Evolutionary conservation across 768 basidiomycete species (phyloP).

Genomic region (Naganishia randhawae): DNA sequence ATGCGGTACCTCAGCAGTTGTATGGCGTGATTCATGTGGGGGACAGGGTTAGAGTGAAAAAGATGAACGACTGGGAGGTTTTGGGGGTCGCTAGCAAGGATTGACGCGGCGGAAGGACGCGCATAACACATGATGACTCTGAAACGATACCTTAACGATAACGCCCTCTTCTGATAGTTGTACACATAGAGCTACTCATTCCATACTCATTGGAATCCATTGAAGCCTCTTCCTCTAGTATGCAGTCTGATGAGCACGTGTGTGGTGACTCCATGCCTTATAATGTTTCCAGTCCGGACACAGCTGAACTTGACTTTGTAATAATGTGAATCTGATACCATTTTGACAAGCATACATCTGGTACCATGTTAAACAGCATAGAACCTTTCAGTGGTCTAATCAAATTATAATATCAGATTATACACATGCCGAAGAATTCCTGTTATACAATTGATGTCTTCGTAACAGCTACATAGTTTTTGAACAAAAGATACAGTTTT

Average conservation of each 20-base stretch:
- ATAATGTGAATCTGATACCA: too few relatives aligned
- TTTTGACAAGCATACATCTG: too few relatives aligned
- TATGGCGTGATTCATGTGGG: constrained; percentile 6
- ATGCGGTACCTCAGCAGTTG: constrained; percentile 13
- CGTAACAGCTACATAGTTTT: neutral
- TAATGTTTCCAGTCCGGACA: too few relatives aligned
- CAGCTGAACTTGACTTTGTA: too few relatives aligned
- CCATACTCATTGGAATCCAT: too few relatives aligned
- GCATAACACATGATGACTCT: neutral
- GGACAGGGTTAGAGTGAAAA: constrained; percentile 17
- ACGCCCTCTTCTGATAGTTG: neutral
- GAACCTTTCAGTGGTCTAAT: too few relatives aligned
- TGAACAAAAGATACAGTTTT: neutral
- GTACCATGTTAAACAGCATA: too few relatives aligned
- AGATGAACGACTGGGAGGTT: constrained; percentile 13
- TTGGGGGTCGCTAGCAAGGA: constrained; percentile 1
- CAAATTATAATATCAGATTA: neutral
- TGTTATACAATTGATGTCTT: neutral
- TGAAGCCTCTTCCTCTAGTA: too few relatives aligned
- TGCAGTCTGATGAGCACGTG: too few relatives aligned
- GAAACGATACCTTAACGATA: constrained; percentile 5
- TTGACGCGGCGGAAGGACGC: neutral
- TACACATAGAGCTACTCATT: neutral
- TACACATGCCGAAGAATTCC: neutral
- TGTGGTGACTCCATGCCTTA: too few relatives aligned